These are phyloP conservation scores for Quercus phellos DNA, from an alignment of 331 rosid species.

Conservation along the genomic window DNA sequence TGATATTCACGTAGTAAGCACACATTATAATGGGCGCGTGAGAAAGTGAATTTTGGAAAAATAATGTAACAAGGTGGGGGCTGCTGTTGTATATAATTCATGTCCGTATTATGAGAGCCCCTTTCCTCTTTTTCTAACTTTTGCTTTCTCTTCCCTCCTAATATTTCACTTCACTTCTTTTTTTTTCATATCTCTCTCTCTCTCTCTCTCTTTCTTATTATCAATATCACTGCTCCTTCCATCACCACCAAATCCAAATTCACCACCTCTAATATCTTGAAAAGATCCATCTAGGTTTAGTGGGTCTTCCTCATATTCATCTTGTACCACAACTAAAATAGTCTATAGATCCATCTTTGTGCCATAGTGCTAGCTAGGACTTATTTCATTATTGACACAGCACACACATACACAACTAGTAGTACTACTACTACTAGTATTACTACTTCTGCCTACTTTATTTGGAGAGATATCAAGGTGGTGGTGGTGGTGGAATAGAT, in stretches of 20 bases:
- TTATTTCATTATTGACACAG: conserved; percentile 15
- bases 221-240: conserved; percentile 5
- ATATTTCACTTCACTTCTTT: not conserved
- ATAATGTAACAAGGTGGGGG: conserved; percentile 64
- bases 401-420: not conserved
- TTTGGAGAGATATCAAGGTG: not conserved
- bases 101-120: conserved; percentile 55
- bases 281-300: conserved; percentile 37
- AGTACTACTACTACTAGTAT: not conserved
- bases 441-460: conserved; percentile 23
- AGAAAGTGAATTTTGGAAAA: not conserved
- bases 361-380: not conserved
- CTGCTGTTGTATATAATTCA: conserved; percentile 61
- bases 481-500: not conserved
- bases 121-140: conserved; percentile 41
- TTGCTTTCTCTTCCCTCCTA: conserved; percentile 35
- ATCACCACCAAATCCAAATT: not conserved
- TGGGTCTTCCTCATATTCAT: conserved; percentile 21
- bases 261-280: conserved; percentile 11
- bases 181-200: conserved; percentile 45
- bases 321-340: not conserved
- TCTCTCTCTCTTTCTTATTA: conserved; percentile 37
- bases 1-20: conserved; percentile 6
- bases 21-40: conserved; percentile 21
- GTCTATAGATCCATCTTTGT: conserved; percentile 33